A percentile compares a stretch with the other conserved stretches of the same genome.
Evolutionary conservation across 805 yeast species (phyloP).

Genomic region (Barnettozyma californica): DNA sequence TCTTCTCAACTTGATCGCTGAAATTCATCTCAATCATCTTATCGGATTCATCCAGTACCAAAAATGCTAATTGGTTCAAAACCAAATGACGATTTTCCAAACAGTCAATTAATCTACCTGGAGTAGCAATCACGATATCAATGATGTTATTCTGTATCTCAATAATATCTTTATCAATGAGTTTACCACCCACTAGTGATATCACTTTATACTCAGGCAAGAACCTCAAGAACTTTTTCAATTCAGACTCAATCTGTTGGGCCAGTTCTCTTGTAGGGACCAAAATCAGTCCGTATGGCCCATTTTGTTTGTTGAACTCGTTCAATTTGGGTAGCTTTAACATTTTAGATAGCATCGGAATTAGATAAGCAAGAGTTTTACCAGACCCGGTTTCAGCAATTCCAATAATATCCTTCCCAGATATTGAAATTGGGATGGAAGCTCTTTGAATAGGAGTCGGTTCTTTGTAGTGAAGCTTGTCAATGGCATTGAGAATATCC

Average conservation of each 20-base stretch:
- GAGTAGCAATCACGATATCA: constrained; percentile 86
- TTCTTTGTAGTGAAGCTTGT: constrained; percentile 41
- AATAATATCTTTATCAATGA: constrained; percentile 64
- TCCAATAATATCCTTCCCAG: constrained; percentile 67
- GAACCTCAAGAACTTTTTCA: constrained; percentile 42
- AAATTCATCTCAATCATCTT: constrained; percentile 94
- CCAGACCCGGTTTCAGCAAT: constrained; percentile 98
- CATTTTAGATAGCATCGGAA: constrained; percentile 64
- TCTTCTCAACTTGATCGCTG: constrained; percentile 66
- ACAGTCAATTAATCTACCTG: constrained; percentile 85
- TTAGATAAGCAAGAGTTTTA: constrained; percentile 76
- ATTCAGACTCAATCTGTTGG: constrained; percentile 71
- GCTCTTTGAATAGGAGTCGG: constrained; percentile 95
- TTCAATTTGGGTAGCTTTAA: constrained; percentile 41
- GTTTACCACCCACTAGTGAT: constrained; percentile 86
- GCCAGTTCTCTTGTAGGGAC: constrained; percentile 96
- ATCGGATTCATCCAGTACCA: constrained; percentile 92
- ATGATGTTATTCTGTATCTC: constrained; percentile 54
- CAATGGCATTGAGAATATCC: constrained; percentile 33
- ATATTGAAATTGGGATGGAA: constrained; percentile 66
- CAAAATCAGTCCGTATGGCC: constrained; percentile 69
- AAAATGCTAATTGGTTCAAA: constrained; percentile 54
- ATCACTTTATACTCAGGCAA: constrained; percentile 43
- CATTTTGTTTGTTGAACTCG: constrained; percentile 45
- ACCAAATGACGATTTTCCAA: constrained; percentile 61